A percentile compares a stretch with the other conserved stretches of the same genome.
phyloP scores from a whole-genome alignment of 768 basidiomycete genomes.

The Kwoniella pini region DNA sequence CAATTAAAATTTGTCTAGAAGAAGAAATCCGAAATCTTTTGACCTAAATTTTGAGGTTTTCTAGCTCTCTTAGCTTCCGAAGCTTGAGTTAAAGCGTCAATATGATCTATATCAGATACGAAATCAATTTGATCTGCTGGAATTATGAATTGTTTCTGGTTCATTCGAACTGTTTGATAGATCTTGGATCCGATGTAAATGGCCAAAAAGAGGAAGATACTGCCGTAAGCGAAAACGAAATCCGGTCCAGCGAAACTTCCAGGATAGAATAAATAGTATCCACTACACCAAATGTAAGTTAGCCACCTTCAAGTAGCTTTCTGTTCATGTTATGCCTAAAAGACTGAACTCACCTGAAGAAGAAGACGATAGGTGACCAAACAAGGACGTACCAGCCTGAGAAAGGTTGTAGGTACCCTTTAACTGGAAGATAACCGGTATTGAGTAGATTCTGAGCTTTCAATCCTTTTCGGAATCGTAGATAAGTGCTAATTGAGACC shows the following conservation, averaged over 20 bases:
- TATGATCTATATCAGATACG: constrained; percentile 20
- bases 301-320: not conserved
- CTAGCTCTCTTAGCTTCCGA: constrained; percentile 19
- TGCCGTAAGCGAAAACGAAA: constrained; percentile 33
- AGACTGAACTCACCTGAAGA: constrained; percentile 27
- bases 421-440: constrained; percentile 16
- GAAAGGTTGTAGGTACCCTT: constrained; percentile 24
- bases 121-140: constrained; percentile 25
- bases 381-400: constrained; percentile 25
- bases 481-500: constrained; percentile 25
- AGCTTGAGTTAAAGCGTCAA: constrained; percentile 23
- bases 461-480: constrained; percentile 37
- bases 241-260: constrained; percentile 19
- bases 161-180: constrained; percentile 5
- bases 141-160: not conserved
- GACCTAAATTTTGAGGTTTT: constrained; percentile 15
- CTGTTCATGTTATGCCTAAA: not conserved
- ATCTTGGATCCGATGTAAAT: constrained; percentile 22
- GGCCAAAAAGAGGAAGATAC: constrained; percentile 30
- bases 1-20: constrained; percentile 13
- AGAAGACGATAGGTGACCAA: constrained; percentile 23
- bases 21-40: constrained; percentile 29
- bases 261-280: constrained; percentile 31
- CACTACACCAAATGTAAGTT: constrained; percentile 6
- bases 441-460: constrained; percentile 31